A percentile compares a stretch with the other conserved stretches of the same genome.
These are phyloP conservation scores for Ophryocystis elektroscirrha DNA, from an alignment of 169 alveolate species.

Conservation along the genomic window DNA sequence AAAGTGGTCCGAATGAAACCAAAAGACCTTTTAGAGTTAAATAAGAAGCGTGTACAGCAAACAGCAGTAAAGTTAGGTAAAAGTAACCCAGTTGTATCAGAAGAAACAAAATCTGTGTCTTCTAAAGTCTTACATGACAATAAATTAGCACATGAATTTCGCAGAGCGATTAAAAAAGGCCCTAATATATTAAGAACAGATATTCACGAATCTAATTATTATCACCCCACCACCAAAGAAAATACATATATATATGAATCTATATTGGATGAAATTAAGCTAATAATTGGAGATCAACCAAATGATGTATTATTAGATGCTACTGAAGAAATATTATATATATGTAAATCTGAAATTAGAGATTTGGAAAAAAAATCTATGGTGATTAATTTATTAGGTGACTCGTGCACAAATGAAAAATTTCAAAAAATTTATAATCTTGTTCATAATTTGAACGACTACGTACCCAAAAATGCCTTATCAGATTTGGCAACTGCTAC, in stretches of 20 bases:
- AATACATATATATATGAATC: neutral
- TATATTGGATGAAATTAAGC: neutral
- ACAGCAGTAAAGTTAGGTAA: constrained; percentile 8
- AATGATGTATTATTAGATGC: neutral
- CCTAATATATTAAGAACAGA: too few relatives aligned
- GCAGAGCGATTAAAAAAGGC: too few relatives aligned
- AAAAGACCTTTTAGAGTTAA: constrained; percentile 21
- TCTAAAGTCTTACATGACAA: neutral
- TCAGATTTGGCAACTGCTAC: neutral
- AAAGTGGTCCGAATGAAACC: constrained; percentile 39
- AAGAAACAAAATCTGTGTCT: constrained; percentile 10
- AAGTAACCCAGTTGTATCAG: neutral
- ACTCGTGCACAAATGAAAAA: neutral
- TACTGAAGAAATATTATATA: neutral
- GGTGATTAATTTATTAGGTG: neutral
- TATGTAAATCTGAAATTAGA: neutral
- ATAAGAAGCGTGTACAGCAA: constrained; percentile 16
- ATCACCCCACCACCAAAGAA: too few relatives aligned
- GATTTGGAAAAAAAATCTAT: neutral
- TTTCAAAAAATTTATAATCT: neutral
- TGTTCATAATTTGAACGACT: neutral
- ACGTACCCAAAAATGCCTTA: too few relatives aligned
- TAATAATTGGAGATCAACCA: neutral
- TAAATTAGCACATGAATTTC: neutral
- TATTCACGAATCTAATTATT: too few relatives aligned